phyloP scores from a whole-genome alignment of 2,329 filamentous ascomycete genomes.

The Pseudogymnoascus sp. region DNA sequence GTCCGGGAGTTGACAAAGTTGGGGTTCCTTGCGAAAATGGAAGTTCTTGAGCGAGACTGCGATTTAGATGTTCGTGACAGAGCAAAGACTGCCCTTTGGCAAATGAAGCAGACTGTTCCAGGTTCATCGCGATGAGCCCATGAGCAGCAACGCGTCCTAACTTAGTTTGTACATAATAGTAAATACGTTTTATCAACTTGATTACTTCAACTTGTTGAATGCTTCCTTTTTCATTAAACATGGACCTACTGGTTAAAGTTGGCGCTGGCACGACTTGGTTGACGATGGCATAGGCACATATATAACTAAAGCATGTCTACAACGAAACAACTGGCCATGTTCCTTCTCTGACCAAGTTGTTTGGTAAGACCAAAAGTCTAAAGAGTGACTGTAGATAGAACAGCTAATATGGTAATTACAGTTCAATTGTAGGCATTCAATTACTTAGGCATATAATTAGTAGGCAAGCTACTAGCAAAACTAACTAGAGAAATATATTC shows the following conservation, averaged over 20 bases:
- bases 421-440: no score
- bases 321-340: no score
- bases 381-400: no score
- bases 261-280: not conserved
- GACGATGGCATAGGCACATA: no score
- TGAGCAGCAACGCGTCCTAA: not conserved
- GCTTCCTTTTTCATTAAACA: not conserved
- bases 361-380: no score
- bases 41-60: conserved; percentile 55
- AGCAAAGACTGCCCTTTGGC: conserved; percentile 69
- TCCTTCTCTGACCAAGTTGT: no score
- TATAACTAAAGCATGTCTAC: no score
- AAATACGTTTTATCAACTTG: conserved; percentile 1
- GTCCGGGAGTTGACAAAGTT: conserved; percentile 60
- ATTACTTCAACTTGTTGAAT: not conserved
- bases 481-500: no score
- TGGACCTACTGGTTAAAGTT: not conserved
- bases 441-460: no score
- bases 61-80: conserved; percentile 79
- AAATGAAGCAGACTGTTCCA: conserved; percentile 42
- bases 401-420: no score
- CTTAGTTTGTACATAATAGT: not conserved
- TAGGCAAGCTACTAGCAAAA: no score
- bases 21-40: conserved; percentile 61
- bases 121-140: not conserved